phyloP scores from a whole-genome alignment of 139 green algal species.

The Dunaliella primolecta region DNA sequence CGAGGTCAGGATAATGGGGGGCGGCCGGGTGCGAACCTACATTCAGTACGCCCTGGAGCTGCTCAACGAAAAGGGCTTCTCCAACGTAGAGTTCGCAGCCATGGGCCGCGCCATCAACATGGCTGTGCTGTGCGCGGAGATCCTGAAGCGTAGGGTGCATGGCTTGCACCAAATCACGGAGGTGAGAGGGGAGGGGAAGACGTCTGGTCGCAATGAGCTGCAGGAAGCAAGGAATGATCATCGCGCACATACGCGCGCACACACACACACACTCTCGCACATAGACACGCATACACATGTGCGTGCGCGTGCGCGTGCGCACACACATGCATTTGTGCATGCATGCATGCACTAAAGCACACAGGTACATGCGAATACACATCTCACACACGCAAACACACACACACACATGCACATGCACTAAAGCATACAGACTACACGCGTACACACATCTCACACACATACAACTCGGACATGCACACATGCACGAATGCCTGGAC shows the following conservation, averaged over 20 bases:
- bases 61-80: slow-evolving; percentile 68
- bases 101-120: slow-evolving; percentile 94
- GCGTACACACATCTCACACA: too few species aligned
- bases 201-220: too few species aligned
- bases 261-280: not conserved
- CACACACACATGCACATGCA: too few species aligned
- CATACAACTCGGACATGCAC: too few species aligned
- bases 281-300: not conserved
- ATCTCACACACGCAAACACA: too few species aligned
- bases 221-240: too few species aligned
- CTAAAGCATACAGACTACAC: too few species aligned
- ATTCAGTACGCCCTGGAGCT: slow-evolving; percentile 70
- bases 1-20: slow-evolving; percentile 70
- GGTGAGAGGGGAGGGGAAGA: slow-evolving; percentile 69
- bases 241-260: too few species aligned
- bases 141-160: slow-evolving; percentile 76
- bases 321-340: not conserved
- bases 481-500: too few species aligned
- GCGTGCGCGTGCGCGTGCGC: too few species aligned
- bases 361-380: too few species aligned
- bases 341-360: too few species aligned
- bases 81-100: slow-evolving; percentile 68
- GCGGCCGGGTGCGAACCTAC: slow-evolving; percentile 72
- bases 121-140: slow-evolving; percentile 74
- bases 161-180: slow-evolving; percentile 74